Percentiles rank a stretch among this genome's conserved stretches.
Evolutionary conservation across 768 basidiomycete genomes (phyloP).

Genomic region (Hirschioporus abietinus): DNA sequence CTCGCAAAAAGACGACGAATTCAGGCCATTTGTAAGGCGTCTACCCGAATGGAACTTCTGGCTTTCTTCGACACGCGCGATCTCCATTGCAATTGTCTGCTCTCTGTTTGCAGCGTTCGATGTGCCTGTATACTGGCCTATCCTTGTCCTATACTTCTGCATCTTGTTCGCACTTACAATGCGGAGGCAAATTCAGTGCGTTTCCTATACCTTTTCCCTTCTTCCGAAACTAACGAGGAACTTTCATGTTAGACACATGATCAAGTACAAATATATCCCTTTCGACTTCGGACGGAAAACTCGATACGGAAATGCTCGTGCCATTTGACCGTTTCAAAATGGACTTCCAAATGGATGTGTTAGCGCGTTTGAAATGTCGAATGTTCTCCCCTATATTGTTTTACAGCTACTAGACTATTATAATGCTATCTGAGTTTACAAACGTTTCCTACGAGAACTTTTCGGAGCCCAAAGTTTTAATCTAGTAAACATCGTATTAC

Average conservation of each 20-base stretch:
- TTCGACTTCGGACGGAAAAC: conserved; percentile 95
- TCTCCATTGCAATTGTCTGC: conserved; percentile 72
- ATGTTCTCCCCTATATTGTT: not conserved
- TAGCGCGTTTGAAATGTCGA: not conserved
- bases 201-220: conserved; percentile 14
- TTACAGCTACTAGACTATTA: not conserved
- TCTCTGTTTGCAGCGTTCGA: conserved; percentile 85
- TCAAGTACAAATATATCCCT: conserved; percentile 96
- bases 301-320: conserved; percentile 52
- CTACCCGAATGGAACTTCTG: conserved; percentile 98
- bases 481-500: conserved; percentile 29
- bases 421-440: not conserved
- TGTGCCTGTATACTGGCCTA: conserved; percentile 99
- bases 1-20: conserved; percentile 82
- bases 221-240: conserved; percentile 6
- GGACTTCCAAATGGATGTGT: not conserved
- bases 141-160: conserved; percentile 95
- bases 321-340: not conserved
- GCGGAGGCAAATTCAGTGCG: conserved; percentile 93
- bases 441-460: too few relatives aligned
- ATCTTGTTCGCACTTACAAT: conserved; percentile 93
- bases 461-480: too few relatives aligned
- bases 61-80: conserved; percentile 88
- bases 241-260: conserved; percentile 82
- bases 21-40: conserved; percentile 92